Evolutionary conservation across 148 eudicot species (phyloP), one percentile per base, ranked within the genome.

Genomic region (Cornus florida): DNA sequence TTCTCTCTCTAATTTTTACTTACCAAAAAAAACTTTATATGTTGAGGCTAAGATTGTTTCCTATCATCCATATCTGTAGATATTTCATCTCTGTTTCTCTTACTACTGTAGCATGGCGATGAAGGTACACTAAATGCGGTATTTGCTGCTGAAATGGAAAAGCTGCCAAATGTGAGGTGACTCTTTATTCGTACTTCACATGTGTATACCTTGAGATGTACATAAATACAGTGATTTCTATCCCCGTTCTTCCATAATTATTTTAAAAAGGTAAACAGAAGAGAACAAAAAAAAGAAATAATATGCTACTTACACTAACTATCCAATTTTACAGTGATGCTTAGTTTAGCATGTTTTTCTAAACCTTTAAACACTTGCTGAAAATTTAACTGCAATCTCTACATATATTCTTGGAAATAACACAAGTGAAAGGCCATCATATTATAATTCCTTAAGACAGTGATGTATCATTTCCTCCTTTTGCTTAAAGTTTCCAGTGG

Each of bases 161-260:
- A 94, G 82, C 93, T 92, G 84, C 90, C 93, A 82, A 81, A 91
- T 80, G 94, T 92, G 86, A 96, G 98, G 99, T 96, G 88, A 88
- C 74, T 75, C 78, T 87, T 79, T 74, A 66, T 53, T 66, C 23
- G 16, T 19, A 62, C 66, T 62, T 62, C 66, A 19, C 20, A 19
- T 62, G 23, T 62, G 22, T 48, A 11, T 57, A 14, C 14, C 14
- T 13, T 57, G 64, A 57, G 64, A 35, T 35, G 38, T 35, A 57
- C 14, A 17, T 57, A 28, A 28, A 28, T 28, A 57, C 2, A 57
- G 14, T 57, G n/a, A 19, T 28, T 78, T 41, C 20, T 7, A 24
- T 67, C 38, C 17, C 28, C 48, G 16, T 48, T 53, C 12, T 73
- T 65, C 60, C 39, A 23, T 13, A 32, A 46, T 59, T 60, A 9